Evolutionary conservation across 441 rosid species (phyloP), one percentile per base, ranked within the genome.

Genomic region (Croton setiger): DNA sequence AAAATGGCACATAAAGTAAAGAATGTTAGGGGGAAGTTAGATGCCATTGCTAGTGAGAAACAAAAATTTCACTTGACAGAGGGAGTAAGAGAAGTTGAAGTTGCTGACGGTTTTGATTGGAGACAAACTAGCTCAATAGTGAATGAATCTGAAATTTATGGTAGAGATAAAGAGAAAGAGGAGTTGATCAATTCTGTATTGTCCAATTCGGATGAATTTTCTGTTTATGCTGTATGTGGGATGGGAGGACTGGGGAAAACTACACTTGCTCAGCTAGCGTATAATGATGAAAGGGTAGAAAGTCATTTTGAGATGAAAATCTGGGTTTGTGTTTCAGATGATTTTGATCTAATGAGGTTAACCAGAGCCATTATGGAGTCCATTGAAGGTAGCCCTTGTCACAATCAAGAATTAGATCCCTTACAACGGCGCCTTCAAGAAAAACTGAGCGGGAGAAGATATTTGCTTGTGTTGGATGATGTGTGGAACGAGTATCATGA

Each of bases 401-500:
- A 18, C 11, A 51, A 17, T 51, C 57, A 68, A 35, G 57, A 68
- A 55, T 14, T 68, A 23, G 64, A 68, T 49, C 54, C 64, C 33
- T 58, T 68, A 44, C 64, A 57, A 57, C 55, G 64, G 6, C 21
- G 10, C 7, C 71, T 68, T 3, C 71, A 0, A 57, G 64, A 68
- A 33, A 58, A 58, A 7, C 20, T 58, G 45, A 58, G 2, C 18
- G 71, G 56, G 18, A 58, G 37, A 15, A 67, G 45, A 15, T 67
- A 55, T 56, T 56, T 56, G 51, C 64, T 73, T 27, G 63, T 75
- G 21, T 51, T 77, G 33, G 81, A 75, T 73, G 79, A 81, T 67
- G 72, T 72, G 7, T 78, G 78, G 74, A 61, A 55, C 20, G 66
- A 73, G 54, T 48, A 75, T 18, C 9, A 4, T 23, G 67, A 53